A percentile compares a stretch with the other conserved stretches of the same genome.
Conservation (phyloP, 2,329 filamentous ascomycete genomes). For the Macrophomina pseudophaseolina region DNA sequence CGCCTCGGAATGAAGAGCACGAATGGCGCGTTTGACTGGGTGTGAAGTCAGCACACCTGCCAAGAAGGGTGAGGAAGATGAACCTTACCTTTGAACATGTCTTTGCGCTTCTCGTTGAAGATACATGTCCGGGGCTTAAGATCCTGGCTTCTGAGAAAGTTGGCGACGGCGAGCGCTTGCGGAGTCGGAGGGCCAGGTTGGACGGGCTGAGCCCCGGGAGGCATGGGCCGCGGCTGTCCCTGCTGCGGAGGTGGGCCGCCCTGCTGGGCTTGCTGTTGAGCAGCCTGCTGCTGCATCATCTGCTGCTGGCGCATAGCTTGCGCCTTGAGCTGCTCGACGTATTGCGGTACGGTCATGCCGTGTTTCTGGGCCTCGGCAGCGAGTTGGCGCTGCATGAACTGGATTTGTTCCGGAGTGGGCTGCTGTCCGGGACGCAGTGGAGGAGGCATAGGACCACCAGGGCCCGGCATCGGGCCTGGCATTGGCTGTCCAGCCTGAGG, state of each 20-base stretch:
- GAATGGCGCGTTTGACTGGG: conserved; percentile 91
- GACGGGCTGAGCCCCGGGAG: conserved; percentile 81
- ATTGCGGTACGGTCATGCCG: conserved; percentile 84
- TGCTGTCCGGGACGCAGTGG: conserved; percentile 49
- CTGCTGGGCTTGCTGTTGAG: conserved; percentile 44
- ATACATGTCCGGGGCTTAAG: conserved; percentile 91
- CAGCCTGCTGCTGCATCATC: conserved; percentile 43
- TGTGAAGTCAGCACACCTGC: conserved; percentile 3
- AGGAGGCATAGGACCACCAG: conserved; percentile 26
- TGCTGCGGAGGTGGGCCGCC: conserved; percentile 59
- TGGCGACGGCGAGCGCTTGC: conserved; percentile 84
- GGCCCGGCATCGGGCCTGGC: conserved; percentile 15
- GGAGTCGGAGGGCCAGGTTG: conserved; percentile 83
- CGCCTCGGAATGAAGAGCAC: conserved; percentile 83
- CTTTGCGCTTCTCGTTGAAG: conserved; percentile 93
- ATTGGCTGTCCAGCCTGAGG: conserved; percentile 21
- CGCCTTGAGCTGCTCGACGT: conserved; percentile 64
- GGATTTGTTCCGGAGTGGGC: conserved; percentile 84
- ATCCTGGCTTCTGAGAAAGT: conserved; percentile 82
- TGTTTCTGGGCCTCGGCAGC: conserved; percentile 81
- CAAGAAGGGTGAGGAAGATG: background rate
- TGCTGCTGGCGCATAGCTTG: conserved; percentile 62
- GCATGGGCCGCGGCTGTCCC: conserved; percentile 78
- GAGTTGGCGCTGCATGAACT: conserved; percentile 80
- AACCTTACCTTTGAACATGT: conserved; percentile 87